Conservation (phyloP, 192 early-diverging fungal genomes). For the Dimargaris xerosporica region DNA sequence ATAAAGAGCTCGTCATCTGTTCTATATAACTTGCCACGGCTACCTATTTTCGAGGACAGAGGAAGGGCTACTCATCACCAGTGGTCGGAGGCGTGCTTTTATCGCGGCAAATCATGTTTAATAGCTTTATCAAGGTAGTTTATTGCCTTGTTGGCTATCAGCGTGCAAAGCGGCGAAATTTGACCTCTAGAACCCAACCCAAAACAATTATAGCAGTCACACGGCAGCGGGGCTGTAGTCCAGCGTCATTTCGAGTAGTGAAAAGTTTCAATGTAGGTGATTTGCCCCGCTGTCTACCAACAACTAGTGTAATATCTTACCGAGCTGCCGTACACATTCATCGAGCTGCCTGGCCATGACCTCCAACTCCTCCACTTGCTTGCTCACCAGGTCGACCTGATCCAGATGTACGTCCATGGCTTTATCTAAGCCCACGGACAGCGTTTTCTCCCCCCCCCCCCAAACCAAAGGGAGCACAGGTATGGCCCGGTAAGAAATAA, state of each 20-base stretch:
- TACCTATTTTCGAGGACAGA: background rate
- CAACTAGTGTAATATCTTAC: background rate
- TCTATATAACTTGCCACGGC: background rate
- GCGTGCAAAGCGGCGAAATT: constrained; percentile 1
- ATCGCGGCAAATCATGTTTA: too few relatives aligned
- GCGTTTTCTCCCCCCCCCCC: too few relatives aligned
- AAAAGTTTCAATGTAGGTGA: background rate
- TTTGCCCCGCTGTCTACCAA: background rate
- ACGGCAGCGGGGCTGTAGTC: background rate
- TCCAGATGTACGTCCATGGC: constrained; percentile 2
- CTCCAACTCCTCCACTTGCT: background rate
- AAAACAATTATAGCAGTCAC: background rate
- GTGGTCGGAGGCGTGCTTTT: background rate
- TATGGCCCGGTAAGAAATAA: too few relatives aligned
- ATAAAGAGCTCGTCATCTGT: background rate
- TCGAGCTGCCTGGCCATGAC: constrained; percentile 1
- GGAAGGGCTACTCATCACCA: background rate
- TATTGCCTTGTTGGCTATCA: too few relatives aligned
- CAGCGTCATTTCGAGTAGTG: background rate
- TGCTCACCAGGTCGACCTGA: background rate
- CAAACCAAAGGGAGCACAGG: too few relatives aligned
- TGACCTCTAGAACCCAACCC: background rate
- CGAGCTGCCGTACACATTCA: background rate
- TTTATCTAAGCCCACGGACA: too few relatives aligned
- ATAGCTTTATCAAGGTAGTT: background rate